Conservation (phyloP, 1,139 yeast species). For the Eremothecium coryli region DNA sequence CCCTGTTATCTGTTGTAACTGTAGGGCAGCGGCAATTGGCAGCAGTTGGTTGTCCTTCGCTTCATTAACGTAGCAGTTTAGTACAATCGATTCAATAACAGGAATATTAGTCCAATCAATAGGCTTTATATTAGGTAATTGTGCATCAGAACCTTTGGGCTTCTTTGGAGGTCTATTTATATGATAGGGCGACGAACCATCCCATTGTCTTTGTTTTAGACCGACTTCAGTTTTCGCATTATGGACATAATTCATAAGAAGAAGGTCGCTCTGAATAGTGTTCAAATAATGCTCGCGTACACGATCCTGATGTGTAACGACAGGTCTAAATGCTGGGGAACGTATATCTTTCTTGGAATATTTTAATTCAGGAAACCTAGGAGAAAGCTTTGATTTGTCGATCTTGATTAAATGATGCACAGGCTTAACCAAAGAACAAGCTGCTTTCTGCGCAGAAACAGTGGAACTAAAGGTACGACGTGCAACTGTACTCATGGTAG, state of each 20-base stretch:
- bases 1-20: conserved; percentile 89
- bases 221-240: conserved; percentile 46
- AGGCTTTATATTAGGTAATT: conserved; percentile 65
- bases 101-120: conserved; percentile 65
- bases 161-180: conserved; percentile 63
- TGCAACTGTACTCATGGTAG: not conserved
- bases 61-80: conserved; percentile 70
- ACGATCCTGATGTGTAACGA: conserved; percentile 66
- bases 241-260: conserved; percentile 71
- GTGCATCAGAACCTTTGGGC: conserved; percentile 56
- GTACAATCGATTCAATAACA: conserved; percentile 48
- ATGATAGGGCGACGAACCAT: conserved; percentile 82
- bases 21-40: conserved; percentile 70
- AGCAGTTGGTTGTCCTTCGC: conserved; percentile 67
- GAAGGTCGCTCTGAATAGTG: conserved; percentile 64
- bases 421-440: conserved; percentile 74
- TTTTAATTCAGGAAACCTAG: conserved; percentile 58
- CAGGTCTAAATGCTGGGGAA: conserved; percentile 70
- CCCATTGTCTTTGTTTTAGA: conserved; percentile 74
- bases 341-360: conserved; percentile 61
- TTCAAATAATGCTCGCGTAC: conserved; percentile 68
- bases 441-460: conserved; percentile 39
- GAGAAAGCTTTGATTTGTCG: conserved; percentile 60
- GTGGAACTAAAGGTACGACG: conserved; percentile 2
- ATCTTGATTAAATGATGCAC: conserved; percentile 83